These are phyloP conservation scores for Cladosporium oxysporum DNA, from an alignment of 2,329 filamentous ascomycete genomes.

Conservation along the genomic window DNA sequence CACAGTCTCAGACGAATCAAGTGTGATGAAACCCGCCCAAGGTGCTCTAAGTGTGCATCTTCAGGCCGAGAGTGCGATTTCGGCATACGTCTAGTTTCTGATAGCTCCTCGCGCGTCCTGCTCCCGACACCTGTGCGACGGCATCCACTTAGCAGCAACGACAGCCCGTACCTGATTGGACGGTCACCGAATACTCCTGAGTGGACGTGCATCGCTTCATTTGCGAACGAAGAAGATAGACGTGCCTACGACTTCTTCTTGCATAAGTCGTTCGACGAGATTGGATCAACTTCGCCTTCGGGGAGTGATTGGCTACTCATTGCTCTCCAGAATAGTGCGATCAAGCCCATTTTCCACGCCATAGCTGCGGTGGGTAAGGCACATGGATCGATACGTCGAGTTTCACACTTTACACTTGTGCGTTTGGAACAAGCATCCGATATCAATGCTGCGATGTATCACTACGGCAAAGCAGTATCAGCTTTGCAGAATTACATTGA, in stretches of 20 bases:
- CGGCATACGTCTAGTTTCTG: neutral
- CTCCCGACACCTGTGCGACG: neutral
- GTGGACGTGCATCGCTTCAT: neutral
- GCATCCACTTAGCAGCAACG: neutral
- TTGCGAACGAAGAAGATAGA: neutral
- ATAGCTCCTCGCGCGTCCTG: constrained; percentile 1
- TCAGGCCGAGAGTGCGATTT: constrained; percentile 6
- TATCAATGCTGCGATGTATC: neutral
- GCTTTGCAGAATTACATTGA: constrained; percentile 10
- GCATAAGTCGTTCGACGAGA: neutral
- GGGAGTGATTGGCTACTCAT: neutral
- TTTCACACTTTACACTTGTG: constrained; percentile 1
- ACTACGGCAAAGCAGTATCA: constrained; percentile 12
- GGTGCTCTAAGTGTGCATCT: neutral
- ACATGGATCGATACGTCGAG: neutral
- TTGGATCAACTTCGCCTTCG: constrained; percentile 5
- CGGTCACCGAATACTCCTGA: constrained; percentile 1
- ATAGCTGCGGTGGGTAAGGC: constrained; percentile 9
- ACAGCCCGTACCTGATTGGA: neutral
- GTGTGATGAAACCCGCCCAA: constrained; percentile 7
- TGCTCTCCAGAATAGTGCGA: neutral
- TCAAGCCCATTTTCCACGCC: constrained; percentile 6
- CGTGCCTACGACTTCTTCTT: constrained; percentile 12
- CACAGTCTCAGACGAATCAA: neutral
- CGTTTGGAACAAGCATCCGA: neutral